A percentile compares a stretch with the other conserved stretches of the same genome.
Evolutionary conservation across 2,329 filamentous ascomycete species (phyloP).

Genomic region (Exserohilum rostratum): DNA sequence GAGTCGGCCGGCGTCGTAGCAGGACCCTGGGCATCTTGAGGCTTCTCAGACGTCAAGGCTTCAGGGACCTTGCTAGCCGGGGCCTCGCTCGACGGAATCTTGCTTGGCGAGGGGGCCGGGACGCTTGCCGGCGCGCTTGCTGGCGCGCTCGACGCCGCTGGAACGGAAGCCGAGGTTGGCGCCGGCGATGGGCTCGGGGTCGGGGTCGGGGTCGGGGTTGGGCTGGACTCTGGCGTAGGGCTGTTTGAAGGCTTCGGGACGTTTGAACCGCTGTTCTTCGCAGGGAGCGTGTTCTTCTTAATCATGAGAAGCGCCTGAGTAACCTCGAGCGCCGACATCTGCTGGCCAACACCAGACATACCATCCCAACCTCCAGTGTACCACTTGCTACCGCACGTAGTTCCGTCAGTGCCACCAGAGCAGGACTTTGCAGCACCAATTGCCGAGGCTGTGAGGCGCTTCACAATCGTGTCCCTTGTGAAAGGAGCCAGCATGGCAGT

Average conservation of each 20-base stretch:
- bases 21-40: slow-evolving; percentile 8
- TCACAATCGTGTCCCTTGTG: slow-evolving; percentile 47
- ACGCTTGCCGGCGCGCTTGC: neutral
- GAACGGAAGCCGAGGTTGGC: neutral
- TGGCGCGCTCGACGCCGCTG: neutral
- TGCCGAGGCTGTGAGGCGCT: slow-evolving; percentile 50
- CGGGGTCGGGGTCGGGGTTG: slow-evolving; percentile 8
- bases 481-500: slow-evolving; percentile 53
- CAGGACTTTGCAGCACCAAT: slow-evolving; percentile 53
- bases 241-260: slow-evolving; percentile 24
- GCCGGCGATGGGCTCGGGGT: neutral
- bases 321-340: slow-evolving; percentile 54
- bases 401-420: slow-evolving; percentile 49
- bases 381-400: slow-evolving; percentile 55
- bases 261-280: slow-evolving; percentile 30
- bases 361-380: slow-evolving; percentile 52
- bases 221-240: slow-evolving; percentile 24
- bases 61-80: neutral
- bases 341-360: slow-evolving; percentile 51
- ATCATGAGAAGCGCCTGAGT: slow-evolving; percentile 52
- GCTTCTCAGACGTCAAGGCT: slow-evolving; percentile 10
- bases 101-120: slow-evolving; percentile 3
- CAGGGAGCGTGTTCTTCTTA: slow-evolving; percentile 39
- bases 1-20: neutral
- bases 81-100: slow-evolving; percentile 8